Conservation (phyloP, 441 rosid genomes). For the Mallotus japonicus region DNA sequence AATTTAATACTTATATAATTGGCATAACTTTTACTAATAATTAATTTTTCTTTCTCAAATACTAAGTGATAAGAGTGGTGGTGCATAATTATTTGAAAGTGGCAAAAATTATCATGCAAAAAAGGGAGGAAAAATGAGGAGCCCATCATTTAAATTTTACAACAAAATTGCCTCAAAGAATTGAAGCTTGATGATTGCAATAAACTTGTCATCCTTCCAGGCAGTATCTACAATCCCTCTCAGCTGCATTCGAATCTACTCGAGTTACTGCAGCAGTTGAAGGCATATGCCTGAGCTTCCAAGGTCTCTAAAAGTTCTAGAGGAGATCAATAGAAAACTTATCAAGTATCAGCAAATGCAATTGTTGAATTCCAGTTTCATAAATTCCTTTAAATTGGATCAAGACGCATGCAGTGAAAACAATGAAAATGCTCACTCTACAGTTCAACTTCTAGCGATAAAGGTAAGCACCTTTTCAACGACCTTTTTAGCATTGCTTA, state of each 20-base stretch:
- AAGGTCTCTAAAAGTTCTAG: not conserved
- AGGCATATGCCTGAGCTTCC: constrained; percentile 26
- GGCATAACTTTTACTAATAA: no score
- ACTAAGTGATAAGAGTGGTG: no score
- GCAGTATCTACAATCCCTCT: not conserved
- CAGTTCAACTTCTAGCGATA: not conserved
- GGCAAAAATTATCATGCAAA: no score
- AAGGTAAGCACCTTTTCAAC: not conserved
- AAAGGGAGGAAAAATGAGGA: no score
- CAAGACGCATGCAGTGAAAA: not conserved
- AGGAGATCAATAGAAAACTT: constrained; percentile 14
- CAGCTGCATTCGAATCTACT: not conserved
- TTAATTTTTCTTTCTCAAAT: no score
- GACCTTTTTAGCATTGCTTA: no score
- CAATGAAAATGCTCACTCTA: not conserved
- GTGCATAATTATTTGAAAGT: no score
- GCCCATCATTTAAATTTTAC: no score
- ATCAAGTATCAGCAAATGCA: not conserved
- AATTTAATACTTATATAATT: no score
- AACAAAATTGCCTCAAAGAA: not conserved
- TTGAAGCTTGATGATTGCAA: not conserved
- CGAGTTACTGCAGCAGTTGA: constrained; percentile 19
- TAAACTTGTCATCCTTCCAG: not conserved
- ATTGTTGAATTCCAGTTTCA: not conserved
- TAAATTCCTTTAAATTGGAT: constrained; percentile 10